Evolutionary conservation across 768 basidiomycete species (phyloP), one percentile per base, ranked within the genome.

Genomic region (Mycena haematopus): DNA sequence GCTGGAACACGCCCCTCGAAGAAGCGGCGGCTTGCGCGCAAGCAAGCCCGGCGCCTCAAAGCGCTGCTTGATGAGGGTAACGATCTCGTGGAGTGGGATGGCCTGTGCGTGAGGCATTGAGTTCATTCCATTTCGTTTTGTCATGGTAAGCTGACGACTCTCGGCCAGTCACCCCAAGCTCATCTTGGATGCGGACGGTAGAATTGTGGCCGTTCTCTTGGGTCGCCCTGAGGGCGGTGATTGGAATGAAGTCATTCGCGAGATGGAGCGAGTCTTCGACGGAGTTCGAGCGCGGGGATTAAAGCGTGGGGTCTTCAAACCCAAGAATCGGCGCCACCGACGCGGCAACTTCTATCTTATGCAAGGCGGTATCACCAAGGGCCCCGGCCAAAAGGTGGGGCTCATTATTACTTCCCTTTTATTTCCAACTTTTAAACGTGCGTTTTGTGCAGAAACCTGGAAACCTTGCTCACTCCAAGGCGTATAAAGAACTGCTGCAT

Each of bases 21-120:
- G 6, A 38, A 17, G 15, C 36, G 6, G 17, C 6, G 15, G 11
- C 17, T 10, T 15, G n/a, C 14, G 15, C 36, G 36, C 1, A 6
- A 38, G 36, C 13, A 4, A 17, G 11, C 14, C 11, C 36, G 13
- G 6, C 3, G 36, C 36, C 36, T 38, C 6, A 6, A 17, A 13
- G 42, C 6, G 21, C 21, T 52, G 21, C 17, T 38, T 2, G 51
- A 10, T 11, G 5, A 35, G 15, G 14, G 11, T 22, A 13, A 6
- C 11, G 21, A 54, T 9, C 21, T 54, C 2, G 53, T 54, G 6
- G 38, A 44, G 22, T 54, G 53, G 53, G 27, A 54, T 29, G 53
- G 53, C 6, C 1, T 38, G 53, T 40, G n/a, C 17, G 53, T 25
- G 29, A 4, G 29, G 4, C 29, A 31, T n/a, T n/a, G n/a, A n/a